phyloP scores from a whole-genome alignment of 2,329 filamentous ascomycete genomes.

The Byssochlamys sp. region DNA sequence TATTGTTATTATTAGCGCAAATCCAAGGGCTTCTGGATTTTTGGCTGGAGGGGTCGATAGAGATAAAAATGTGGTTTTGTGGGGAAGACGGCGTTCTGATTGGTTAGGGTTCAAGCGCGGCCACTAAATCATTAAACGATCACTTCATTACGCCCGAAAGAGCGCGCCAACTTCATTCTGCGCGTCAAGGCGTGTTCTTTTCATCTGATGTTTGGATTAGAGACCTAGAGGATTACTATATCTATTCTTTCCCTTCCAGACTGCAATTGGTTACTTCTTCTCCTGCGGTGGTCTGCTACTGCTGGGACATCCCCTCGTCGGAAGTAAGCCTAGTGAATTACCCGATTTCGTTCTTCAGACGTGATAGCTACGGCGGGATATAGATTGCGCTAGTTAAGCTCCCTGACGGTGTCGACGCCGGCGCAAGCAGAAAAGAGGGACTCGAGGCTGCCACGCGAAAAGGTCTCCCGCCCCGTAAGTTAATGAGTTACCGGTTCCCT shows the following conservation, averaged over 20 bases:
- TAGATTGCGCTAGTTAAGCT: neutral
- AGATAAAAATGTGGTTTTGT: neutral
- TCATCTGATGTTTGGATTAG: too few relatives aligned
- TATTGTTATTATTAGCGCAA: too few relatives aligned
- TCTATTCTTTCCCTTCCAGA: neutral
- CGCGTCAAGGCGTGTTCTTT: neutral
- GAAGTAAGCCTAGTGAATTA: neutral
- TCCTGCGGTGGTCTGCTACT: neutral
- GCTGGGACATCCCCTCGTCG: neutral
- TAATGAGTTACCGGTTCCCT: constrained; percentile 14
- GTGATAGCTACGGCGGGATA: neutral
- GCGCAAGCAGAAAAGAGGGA: constrained; percentile 2
- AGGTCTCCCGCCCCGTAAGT: constrained; percentile 13
- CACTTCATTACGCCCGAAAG: too few relatives aligned
- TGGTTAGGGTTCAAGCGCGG: neutral
- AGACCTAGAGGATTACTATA: neutral
- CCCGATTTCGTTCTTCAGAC: neutral
- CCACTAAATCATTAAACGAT: too few relatives aligned
- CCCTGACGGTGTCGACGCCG: constrained; percentile 1
- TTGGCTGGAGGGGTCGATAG: neutral
- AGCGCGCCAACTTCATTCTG: neutral
- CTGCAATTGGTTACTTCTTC: neutral
- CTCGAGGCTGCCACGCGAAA: constrained; percentile 13
- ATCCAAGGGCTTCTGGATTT: neutral
- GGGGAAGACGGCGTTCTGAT: neutral